Base-by-base conservation (phyloP, 169 alveolate species). In the Plasmodium inui region DNA sequence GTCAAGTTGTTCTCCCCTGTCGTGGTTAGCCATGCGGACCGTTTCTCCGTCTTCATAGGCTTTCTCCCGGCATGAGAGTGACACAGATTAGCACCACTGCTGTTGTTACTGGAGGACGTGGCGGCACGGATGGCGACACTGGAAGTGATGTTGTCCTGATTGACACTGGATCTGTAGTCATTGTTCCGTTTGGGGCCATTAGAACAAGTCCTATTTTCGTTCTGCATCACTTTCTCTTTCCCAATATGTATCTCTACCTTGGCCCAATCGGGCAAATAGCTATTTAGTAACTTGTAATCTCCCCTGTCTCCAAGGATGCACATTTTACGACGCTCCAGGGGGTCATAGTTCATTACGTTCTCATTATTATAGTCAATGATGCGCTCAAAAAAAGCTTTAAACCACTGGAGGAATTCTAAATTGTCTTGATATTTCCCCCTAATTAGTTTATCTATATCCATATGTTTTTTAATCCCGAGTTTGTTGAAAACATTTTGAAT, bases 361-460 rank as follows among this genome's bases (percentile, higher is more conserved):
- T 79, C 95, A 41, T 97, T 95, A 72, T 97, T 97, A 26, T 96
- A 96, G 39, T 96, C 97, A 26, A 96, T 94, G 46, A 97, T 95
- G 26, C 98, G 92, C 84, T 97, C 99, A 96, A 96, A 98, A 96
- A 96, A 98, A n/a, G 99, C 98, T 95, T 99, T 98, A 92, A 99
- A 92, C 99, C 99, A 99, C 95, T 99, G 99, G 50, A 98, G 93
- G 94, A 99, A 98, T 95, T 99, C 99, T 72, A 98, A 96, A 95
- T 99, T 98, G 95, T 99, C 99, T 84, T 98, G 98, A 95, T 98
- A 98, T 90, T 98, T 98, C 19, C 99, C 99, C 82, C 98, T 98
- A 26, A 98, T 97, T 41, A 97, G 96, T 96, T 94, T 96, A 90
- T 98, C 98, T 37, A 98, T 98, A 92, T 98, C 99, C 73, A 99